phyloP scores from a whole-genome alignment of 2,329 filamentous ascomycete genomes.

The Fusarium subglutinans region DNA sequence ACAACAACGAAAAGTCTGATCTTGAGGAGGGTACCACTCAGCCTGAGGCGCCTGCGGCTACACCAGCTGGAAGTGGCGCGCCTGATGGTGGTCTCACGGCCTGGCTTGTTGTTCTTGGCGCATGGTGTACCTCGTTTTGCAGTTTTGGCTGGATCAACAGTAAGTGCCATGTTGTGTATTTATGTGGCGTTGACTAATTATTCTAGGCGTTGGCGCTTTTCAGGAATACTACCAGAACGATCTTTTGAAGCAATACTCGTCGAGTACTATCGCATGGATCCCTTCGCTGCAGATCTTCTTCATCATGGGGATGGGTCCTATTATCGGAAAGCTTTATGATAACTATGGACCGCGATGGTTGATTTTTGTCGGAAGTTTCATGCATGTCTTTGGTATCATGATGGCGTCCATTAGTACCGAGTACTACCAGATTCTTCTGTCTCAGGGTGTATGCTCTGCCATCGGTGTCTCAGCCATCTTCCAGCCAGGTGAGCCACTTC shows the following conservation, averaged over 20 bases:
- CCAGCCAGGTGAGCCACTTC: conserved; percentile 38
- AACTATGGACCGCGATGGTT: conserved; percentile 68
- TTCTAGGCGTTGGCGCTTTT: conserved; percentile 59
- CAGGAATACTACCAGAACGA: conserved; percentile 66
- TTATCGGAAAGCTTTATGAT: conserved; percentile 72
- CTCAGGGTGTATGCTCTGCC: conserved; percentile 51
- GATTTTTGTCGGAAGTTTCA: conserved; percentile 59
- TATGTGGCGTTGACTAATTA: not conserved
- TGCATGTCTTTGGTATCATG: conserved; percentile 71
- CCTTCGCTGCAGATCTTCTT: conserved; percentile 64
- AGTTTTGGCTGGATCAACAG: conserved; percentile 56
- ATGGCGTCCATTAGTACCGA: conserved; percentile 63
- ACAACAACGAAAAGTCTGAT: conserved; percentile 21
- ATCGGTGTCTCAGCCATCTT: conserved; percentile 50
- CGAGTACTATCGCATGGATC: conserved; percentile 70
- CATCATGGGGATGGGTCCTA: conserved; percentile 64
- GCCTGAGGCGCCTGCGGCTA: not conserved
- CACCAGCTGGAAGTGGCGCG: not conserved
- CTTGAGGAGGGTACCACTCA: conserved; percentile 15
- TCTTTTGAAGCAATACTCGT: conserved; percentile 57
- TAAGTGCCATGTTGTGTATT: conserved; percentile 45
- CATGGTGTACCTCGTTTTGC: conserved; percentile 53
- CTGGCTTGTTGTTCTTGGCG: conserved; percentile 53
- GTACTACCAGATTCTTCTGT: conserved; percentile 54
- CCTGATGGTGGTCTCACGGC: conserved; percentile 40